Evolutionary conservation across 177 flowering plant species (phyloP), one percentile per base, ranked within the genome.

Genomic region (Tripterygium wilfordii): DNA sequence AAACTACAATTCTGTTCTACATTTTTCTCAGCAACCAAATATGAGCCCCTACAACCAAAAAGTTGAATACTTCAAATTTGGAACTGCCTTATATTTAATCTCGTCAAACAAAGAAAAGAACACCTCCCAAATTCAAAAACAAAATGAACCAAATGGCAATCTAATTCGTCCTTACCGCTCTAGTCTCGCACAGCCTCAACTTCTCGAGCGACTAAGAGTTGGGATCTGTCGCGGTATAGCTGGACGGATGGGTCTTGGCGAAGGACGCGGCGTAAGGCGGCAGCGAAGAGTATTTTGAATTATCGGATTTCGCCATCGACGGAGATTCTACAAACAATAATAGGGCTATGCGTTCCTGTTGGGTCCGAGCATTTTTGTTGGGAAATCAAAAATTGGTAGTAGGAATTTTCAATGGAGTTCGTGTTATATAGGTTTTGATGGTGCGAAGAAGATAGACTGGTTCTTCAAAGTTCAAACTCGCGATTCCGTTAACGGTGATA

Each of bases 121-220:
- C n/a, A n/a, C n/a, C n/a, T n/a, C n/a, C n/a, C n/a, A n/a, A n/a
- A n/a, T n/a, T n/a, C n/a, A n/a, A n/a, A n/a, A n/a, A n/a, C n/a
- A n/a, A n/a, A n/a, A n/a, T n/a, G n/a, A 17, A 16, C 5, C 5
- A 3, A 17, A 15, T 18, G 33, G 17, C n/a, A 43, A 8, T 33
- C 2, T 10, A 33, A 1, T 27, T 37, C 1, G 22, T 14, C 21
- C 51, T 71, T 54, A 90, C 98, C 29, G 85, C 85, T 52, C 89
- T 67, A 45, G 98, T 92, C 48, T 92, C 98, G 60, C 82, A 88
- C 29, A 92, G 96, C 36, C 53, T 68, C 64, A 92, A 92, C 61
- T 92, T 92, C 78, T 88, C 96, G 40, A 88, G 83, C 26, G 96
- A 78, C 57, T 68, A 76, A 12, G 84, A 74, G 38, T 42, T 52